Conservation (phyloP, 179 eudicot species). For the Gypsophila paniculata region DNA sequence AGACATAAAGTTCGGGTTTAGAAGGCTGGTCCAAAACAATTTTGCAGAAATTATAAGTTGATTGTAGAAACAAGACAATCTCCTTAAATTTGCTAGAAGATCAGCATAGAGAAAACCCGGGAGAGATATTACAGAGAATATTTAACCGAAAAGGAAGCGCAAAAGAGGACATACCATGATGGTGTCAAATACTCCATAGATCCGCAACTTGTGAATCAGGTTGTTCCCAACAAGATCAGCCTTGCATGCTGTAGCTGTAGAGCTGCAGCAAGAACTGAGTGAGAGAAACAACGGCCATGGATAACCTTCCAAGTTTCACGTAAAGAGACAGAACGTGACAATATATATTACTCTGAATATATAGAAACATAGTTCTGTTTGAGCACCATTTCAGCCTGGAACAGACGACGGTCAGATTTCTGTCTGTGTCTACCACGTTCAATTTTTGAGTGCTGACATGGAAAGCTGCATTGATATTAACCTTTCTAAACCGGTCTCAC, state of each 20-base stretch:
- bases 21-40: constrained; percentile 4
- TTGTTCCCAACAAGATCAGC: constrained; percentile 1
- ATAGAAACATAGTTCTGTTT: neutral
- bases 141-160: neutral
- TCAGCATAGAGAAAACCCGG: too few relatives aligned
- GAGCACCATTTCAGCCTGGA: neutral
- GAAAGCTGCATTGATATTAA: constrained; percentile 6
- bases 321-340: neutral
- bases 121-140: too few relatives aligned
- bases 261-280: neutral
- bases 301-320: neutral
- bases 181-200: neutral
- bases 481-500: neutral
- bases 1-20: neutral
- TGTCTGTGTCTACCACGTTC: neutral
- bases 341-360: neutral
- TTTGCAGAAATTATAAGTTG: neutral
- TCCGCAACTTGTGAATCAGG: neutral
- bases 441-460: neutral
- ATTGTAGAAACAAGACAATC: neutral
- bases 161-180: neutral
- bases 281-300: neutral
- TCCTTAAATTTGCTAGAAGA: too few relatives aligned
- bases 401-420: neutral
- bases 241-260: constrained; percentile 6